Base-by-base conservation (phyloP, 1,139 yeast genomes). In the Kurtzmaniella quercitrusa region DNA sequence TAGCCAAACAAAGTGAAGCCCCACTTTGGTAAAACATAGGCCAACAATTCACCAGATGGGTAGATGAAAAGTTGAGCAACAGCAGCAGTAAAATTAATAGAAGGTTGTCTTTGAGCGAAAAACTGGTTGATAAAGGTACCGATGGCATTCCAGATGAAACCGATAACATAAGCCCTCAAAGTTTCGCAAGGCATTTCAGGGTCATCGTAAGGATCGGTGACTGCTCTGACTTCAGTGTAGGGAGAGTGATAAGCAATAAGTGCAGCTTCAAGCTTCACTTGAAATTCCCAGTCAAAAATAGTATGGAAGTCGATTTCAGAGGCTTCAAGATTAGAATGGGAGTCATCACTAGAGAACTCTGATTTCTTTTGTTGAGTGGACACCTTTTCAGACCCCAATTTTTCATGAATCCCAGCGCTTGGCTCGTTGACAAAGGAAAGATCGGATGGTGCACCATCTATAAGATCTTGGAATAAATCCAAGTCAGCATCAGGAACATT, bases 181-280 rank as follows among this genome's bases (percentile, higher is more conserved):
- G 85, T 80, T 58, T 81, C 86, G 48, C 71, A 67, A 5, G 77
- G 75, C 27, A 68, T 58, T 2, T 52, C 54, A 2, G 74, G 73
- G 50, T 79, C 82, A 54, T 80, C 84, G 39, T 59, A 60, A 15
- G 81, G 77, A 41, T 72, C 74, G 25, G 81, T 67, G 25, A 79
- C 76, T 9, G 86, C 70, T 49, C 88, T 68, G 7, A 82, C 85
- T 57, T 81, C 86, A 2, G 82, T 78, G 56, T 82, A 82, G 1
- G 85, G 83, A 1, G 85, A 80, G 57, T 73, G 75, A 54, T 63
- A 79, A 43, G 73, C 65, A 40, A 76, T 61, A 41, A 81, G 55
- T 23, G 70, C 71, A 2, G 82, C 82, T 43, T 68, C 67, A 18
- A 71, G 50, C 46, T 61, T 66, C 6, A 57, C 55, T 49, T 62